Evolutionary conservation across 768 basidiomycete genomes (phyloP).

Genomic region (Candolleomyces aberdarensis): DNA sequence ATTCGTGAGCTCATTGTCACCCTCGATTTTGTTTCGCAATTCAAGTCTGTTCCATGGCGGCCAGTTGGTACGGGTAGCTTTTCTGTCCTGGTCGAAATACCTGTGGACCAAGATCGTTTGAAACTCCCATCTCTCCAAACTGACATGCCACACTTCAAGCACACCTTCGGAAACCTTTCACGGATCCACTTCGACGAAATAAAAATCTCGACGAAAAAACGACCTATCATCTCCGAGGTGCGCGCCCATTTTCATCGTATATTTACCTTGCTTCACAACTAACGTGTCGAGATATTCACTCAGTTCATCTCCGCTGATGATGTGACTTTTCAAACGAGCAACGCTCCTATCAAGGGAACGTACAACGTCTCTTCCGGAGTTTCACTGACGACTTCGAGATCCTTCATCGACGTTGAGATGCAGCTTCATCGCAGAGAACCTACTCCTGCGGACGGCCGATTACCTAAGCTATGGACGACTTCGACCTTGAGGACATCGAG

Average conservation of each 20-base stretch:
- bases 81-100: neutral
- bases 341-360: neutral
- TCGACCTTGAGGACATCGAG: neutral
- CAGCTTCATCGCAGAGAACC: neutral
- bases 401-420: neutral
- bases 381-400: neutral
- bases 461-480: neutral
- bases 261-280: neutral
- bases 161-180: neutral
- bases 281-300: neutral
- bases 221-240: neutral
- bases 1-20: too few species aligned
- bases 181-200: neutral
- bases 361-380: neutral
- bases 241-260: neutral
- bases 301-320: neutral
- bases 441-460: neutral
- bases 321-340: neutral
- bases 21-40: neutral
- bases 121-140: neutral
- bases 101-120: neutral
- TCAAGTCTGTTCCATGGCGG: neutral
- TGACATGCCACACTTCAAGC: neutral
- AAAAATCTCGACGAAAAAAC: neutral
- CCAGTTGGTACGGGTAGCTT: neutral